Conservation (phyloP, 371 early-diverging fungal genomes). For the Apophysomyces trapeziformis region DNA sequence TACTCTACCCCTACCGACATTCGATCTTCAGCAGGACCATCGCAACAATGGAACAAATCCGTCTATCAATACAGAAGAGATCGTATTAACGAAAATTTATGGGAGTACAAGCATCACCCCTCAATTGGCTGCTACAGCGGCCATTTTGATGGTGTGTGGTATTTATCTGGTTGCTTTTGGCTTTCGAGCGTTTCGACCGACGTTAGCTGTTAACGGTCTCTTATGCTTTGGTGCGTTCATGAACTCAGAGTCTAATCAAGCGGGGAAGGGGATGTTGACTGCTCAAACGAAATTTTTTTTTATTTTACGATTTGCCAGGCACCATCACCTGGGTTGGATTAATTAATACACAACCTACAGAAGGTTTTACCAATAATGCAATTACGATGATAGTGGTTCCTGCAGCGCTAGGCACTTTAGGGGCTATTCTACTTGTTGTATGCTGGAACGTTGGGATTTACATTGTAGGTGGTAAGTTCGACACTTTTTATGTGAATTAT, state of each 20-base stretch:
- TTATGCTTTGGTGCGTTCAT: slow-evolving; percentile 33
- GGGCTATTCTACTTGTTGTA: slow-evolving; percentile 24
- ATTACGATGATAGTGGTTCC: slow-evolving; percentile 28
- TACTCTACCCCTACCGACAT: neutral
- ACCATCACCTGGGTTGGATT: slow-evolving; percentile 27
- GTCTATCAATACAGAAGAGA: neutral
- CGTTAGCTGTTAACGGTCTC: slow-evolving; percentile 34
- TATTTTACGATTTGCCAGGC: slow-evolving; percentile 5
- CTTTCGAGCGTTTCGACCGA: slow-evolving; percentile 30
- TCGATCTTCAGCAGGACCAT: neutral
- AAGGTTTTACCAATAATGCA: slow-evolving; percentile 27
- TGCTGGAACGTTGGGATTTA: slow-evolving; percentile 32
- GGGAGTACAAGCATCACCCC: slow-evolving; percentile 24
- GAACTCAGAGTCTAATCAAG: too few species aligned
- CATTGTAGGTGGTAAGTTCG: slow-evolving; percentile 26
- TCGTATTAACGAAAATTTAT: slow-evolving; percentile 10
- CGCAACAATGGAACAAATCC: neutral
- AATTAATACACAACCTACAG: slow-evolving; percentile 25
- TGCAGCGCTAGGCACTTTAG: slow-evolving; percentile 30
- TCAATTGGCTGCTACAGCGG: slow-evolving; percentile 32
- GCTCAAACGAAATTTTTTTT: neutral
- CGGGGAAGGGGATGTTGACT: too few species aligned
- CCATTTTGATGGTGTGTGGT: slow-evolving; percentile 33
- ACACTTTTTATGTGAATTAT: neutral
- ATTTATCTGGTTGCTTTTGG: slow-evolving; percentile 36